These are phyloP conservation scores for Trametes maxima DNA, from an alignment of 768 basidiomycete genomes.

Conservation along the genomic window DNA sequence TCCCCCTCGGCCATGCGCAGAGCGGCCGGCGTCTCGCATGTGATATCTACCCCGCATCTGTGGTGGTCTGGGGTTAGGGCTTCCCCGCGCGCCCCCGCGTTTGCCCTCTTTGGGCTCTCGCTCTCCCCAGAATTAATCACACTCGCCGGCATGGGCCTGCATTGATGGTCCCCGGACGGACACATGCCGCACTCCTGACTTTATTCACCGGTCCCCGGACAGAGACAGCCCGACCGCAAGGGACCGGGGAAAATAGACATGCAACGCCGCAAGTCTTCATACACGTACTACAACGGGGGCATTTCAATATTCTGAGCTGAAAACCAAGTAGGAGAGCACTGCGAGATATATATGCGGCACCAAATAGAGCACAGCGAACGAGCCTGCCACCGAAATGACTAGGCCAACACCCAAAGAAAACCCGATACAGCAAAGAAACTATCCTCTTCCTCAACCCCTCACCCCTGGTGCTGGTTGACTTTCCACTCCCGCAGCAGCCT, in stretches of 20 bases:
- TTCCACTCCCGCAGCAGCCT: background rate
- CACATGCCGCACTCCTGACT: no score
- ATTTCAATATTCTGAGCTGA: no score
- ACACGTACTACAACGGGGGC: no score
- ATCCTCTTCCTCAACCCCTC: background rate
- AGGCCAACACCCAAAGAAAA: no score
- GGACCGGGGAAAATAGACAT: no score
- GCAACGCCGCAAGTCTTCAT: no score
- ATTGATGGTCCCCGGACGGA: background rate
- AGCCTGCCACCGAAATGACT: no score
- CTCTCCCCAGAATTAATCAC: background rate
- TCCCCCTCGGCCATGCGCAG: conserved; percentile 1
- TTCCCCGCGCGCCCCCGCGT: background rate
- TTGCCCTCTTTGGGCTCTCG: background rate
- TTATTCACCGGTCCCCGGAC: no score
- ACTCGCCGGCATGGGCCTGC: background rate
- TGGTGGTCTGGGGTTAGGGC: background rate
- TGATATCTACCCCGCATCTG: conserved; percentile 19
- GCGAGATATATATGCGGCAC: no score
- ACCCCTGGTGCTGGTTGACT: background rate
- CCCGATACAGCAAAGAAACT: background rate
- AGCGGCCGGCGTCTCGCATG: conserved; percentile 12
- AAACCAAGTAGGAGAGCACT: no score
- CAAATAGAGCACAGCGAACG: no score
- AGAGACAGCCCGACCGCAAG: no score